These are phyloP conservation scores for Plasmodium yoelii DNA, from an alignment of 169 alveolate species.

Conservation along the genomic window DNA sequence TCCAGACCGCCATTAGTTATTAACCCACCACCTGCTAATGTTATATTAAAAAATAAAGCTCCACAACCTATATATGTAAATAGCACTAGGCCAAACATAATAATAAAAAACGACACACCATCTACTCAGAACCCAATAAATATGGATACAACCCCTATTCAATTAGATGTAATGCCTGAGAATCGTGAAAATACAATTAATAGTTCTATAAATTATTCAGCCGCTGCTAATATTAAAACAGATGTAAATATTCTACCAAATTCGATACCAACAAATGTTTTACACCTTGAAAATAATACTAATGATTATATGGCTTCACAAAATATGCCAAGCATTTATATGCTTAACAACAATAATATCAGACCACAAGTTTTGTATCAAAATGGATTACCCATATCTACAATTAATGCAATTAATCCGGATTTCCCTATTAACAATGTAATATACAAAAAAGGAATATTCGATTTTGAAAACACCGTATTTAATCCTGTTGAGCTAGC, in stretches of 20 bases:
- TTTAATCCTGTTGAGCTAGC: too few relatives aligned
- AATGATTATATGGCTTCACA: constrained; percentile 7
- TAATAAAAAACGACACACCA: constrained; percentile 81
- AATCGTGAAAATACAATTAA: constrained; percentile 61
- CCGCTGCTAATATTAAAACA: constrained; percentile 17
- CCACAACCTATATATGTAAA: constrained; percentile 87
- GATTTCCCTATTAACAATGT: constrained; percentile 5
- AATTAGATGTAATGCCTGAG: constrained; percentile 54
- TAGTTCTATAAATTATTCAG: constrained; percentile 44
- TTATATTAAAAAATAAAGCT: constrained; percentile 84
- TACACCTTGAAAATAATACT: constrained; percentile 38
- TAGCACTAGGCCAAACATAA: constrained; percentile 85
- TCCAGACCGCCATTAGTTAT: constrained; percentile 86
- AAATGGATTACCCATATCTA: constrained; percentile 4
- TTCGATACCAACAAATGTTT: constrained; percentile 15
- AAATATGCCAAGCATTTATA: constrained; percentile 34
- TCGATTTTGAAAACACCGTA: not conserved
- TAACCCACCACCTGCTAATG: constrained; percentile 88
- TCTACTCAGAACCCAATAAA: constrained; percentile 64
- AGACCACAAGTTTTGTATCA: constrained; percentile 3
- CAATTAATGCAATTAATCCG: constrained; percentile 6
- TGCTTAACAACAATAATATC: constrained; percentile 35
- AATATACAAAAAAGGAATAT: constrained; percentile 1
- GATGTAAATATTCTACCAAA: not conserved
- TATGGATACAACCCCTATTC: constrained; percentile 77